Conservation (phyloP, 2,329 filamentous ascomycete genomes). For the Neonectria ditissima region DNA sequence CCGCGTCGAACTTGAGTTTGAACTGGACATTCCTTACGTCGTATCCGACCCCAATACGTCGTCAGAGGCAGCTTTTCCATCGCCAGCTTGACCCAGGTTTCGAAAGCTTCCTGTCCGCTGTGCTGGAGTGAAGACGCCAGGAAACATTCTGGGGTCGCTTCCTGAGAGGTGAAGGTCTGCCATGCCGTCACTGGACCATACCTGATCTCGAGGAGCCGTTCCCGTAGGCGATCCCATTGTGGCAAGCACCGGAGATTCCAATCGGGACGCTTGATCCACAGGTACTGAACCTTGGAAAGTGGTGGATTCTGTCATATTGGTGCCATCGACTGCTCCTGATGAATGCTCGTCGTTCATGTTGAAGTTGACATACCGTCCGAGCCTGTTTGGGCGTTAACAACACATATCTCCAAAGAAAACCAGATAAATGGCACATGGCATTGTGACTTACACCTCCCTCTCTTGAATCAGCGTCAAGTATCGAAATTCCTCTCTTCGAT, state of each 20-base stretch:
- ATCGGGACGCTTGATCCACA: conserved; percentile 21
- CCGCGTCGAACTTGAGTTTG: not conserved
- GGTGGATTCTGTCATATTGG: conserved; percentile 35
- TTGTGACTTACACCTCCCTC: conserved; percentile 77
- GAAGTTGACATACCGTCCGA: conserved; percentile 58
- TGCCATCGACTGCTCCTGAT: conserved; percentile 23
- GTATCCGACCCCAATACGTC: conserved; percentile 34
- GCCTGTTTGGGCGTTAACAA: conserved; percentile 46
- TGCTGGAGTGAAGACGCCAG: conserved; percentile 72
- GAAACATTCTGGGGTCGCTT: conserved; percentile 77
- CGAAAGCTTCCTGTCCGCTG: conserved; percentile 57
- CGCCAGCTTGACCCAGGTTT: conserved; percentile 43
- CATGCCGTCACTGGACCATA: conserved; percentile 53
- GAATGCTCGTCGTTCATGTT: conserved; percentile 42
- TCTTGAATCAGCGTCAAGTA: conserved; percentile 89
- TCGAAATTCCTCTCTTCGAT: conserved; percentile 89
- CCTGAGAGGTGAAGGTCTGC: conserved; percentile 64
- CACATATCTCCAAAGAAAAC: not conserved
- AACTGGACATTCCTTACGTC: conserved; percentile 2
- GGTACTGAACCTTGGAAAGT: conserved; percentile 13
- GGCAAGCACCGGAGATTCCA: conserved; percentile 27
- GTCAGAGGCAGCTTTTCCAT: conserved; percentile 36
- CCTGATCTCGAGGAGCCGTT: conserved; percentile 48
- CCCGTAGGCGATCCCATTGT: conserved; percentile 37
- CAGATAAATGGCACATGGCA: not conserved